Percentiles rank a stretch among this genome's conserved stretches.
phyloP scores from a whole-genome alignment of 257 asterid genomes.

The Nicotiana undulata region DNA sequence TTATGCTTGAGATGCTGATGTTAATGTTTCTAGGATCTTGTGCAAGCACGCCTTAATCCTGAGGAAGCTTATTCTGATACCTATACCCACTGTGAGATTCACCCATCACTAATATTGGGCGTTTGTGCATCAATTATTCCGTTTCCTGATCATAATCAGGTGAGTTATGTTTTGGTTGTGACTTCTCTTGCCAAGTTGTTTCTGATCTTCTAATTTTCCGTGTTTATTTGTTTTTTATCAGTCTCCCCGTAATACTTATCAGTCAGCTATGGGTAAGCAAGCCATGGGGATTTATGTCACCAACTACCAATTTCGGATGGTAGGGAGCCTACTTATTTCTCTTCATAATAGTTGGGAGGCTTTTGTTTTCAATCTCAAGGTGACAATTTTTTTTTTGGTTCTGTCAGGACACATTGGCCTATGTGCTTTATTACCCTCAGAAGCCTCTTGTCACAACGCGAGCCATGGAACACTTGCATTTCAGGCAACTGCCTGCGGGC shows the following conservation, averaged over 20 bases:
- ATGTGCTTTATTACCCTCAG: conserved; percentile 92
- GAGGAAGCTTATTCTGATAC: conserved; percentile 87
- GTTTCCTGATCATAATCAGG: conserved; percentile 99
- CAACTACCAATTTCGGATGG: conserved; percentile 97
- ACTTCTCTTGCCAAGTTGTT: not conserved
- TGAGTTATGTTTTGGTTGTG: conserved; percentile 8
- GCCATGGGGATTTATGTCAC: conserved; percentile 98
- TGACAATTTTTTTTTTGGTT: not conserved
- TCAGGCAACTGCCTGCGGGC: conserved; percentile 96
- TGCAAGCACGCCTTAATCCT: conserved; percentile 60
- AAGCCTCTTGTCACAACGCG: conserved; percentile 98
- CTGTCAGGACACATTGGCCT: conserved; percentile 86
- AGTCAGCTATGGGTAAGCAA: conserved; percentile 99
- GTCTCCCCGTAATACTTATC: conserved; percentile 99
- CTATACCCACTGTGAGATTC: conserved; percentile 94
- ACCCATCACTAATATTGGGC: conserved; percentile 89
- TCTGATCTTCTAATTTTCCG: conserved; percentile 14
- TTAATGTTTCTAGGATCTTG: conserved; percentile 55
- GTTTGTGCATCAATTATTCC: conserved; percentile 99
- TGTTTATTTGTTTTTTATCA: conserved; percentile 25
- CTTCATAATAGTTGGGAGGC: not conserved
- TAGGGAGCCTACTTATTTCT: conserved; percentile 22
- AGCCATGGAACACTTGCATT: conserved; percentile 99
- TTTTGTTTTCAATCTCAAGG: not conserved
- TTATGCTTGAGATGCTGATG: conserved; percentile 15